Evolutionary conservation across 768 basidiomycete species (phyloP).

Genomic region (Strobilomyces dryophilus): DNA sequence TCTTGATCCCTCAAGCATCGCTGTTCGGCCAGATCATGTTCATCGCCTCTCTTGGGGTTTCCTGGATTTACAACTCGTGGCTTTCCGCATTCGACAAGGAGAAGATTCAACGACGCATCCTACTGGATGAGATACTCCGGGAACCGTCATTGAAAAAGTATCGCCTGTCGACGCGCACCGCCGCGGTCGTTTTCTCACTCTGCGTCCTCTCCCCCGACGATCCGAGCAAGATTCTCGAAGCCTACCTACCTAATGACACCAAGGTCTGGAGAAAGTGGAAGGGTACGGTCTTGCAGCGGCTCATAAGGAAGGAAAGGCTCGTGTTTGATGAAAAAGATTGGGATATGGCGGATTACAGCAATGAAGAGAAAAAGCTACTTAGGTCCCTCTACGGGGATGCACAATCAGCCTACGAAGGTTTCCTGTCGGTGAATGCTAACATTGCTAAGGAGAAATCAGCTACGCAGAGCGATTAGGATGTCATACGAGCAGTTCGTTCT

Average conservation of each 20-base stretch:
- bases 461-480: not conserved
- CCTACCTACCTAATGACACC: conserved; percentile 8
- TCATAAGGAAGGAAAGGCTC: not conserved
- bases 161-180: not conserved
- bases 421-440: not conserved
- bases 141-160: conserved; percentile 1
- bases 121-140: not conserved
- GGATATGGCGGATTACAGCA: not conserved
- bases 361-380: not conserved
- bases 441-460: not conserved
- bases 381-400: conserved; percentile 4
- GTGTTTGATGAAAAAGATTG: not conserved
- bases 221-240: conserved; percentile 5
- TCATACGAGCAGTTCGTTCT: not conserved
- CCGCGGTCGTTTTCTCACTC: conserved; percentile 5
- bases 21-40: conserved; percentile 31
- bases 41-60: conserved; percentile 21
- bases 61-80: conserved; percentile 26
- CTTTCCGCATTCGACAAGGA: conserved; percentile 31
- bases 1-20: conserved; percentile 26
- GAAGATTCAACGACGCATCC: conserved; percentile 11
- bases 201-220: conserved; percentile 4
- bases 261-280: conserved; percentile 9
- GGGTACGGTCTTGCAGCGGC: not conserved
- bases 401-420: not conserved